Evolutionary conservation across 805 yeast genomes (phyloP).

Genomic region (Candida maesae): DNA sequence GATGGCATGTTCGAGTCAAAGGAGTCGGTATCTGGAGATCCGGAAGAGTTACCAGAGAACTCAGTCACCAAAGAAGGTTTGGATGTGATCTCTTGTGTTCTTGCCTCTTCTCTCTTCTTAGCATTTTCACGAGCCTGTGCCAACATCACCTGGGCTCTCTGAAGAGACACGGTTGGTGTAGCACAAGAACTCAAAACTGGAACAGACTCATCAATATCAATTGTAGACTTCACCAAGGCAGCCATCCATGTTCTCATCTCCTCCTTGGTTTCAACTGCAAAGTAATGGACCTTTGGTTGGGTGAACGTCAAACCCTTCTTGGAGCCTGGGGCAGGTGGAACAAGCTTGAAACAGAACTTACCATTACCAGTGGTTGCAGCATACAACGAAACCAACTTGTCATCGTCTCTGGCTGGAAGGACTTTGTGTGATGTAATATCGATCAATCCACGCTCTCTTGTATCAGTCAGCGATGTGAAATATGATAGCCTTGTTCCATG

Average conservation of each 20-base stretch:
- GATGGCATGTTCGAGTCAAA: constrained; percentile 24
- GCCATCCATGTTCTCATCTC: constrained; percentile 96
- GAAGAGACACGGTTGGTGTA: constrained; percentile 90
- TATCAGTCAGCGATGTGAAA: constrained; percentile 73
- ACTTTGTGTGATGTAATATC: constrained; percentile 96
- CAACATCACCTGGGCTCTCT: constrained; percentile 81
- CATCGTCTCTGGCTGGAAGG: constrained; percentile 78
- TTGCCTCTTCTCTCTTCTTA: constrained; percentile 44
- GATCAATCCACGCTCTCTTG: constrained; percentile 84
- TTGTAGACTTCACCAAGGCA: constrained; percentile 91
- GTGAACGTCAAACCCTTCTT: constrained; percentile 94
- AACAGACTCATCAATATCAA: constrained; percentile 88
- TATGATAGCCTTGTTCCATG: constrained; percentile 94
- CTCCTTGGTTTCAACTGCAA: constrained; percentile 88
- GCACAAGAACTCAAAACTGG: constrained; percentile 91
- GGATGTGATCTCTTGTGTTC: constrained; percentile 25
- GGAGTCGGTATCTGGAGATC: constrained; percentile 28
- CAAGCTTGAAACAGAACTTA: constrained; percentile 83
- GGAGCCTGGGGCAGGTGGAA: constrained; percentile 98
- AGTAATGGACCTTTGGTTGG: constrained; percentile 91
- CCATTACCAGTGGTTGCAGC: constrained; percentile 95
- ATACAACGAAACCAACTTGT: constrained; percentile 76
- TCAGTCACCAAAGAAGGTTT: constrained; percentile 18
- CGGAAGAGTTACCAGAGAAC: constrained; percentile 31
- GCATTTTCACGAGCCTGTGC: constrained; percentile 80